Evolutionary conservation across 345 rosid species (phyloP).

Genomic region (Aurinia saxatilis): DNA sequence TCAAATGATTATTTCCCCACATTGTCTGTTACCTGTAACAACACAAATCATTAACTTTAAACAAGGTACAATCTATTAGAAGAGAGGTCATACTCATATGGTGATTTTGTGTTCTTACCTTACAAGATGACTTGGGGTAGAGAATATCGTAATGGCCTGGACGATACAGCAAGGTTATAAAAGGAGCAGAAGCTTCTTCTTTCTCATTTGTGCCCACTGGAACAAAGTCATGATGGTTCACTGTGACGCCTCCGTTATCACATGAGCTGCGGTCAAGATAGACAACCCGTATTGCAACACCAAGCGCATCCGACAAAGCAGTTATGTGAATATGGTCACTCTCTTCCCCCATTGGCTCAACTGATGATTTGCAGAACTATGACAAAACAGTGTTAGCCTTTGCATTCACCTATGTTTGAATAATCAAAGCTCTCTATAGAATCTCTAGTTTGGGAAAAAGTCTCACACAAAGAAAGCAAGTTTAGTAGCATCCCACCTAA

Average conservation of each 20-base stretch:
- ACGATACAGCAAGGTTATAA: constrained; percentile 84
- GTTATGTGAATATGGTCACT: constrained; percentile 98
- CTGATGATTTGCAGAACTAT: constrained; percentile 97
- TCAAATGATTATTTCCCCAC: constrained; percentile 17
- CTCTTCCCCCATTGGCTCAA: constrained; percentile 99
- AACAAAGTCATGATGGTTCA: constrained; percentile 88
- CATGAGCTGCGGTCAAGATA: constrained; percentile 96
- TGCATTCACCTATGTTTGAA: neutral
- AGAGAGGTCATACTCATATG: neutral
- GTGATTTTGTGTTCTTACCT: constrained; percentile 10
- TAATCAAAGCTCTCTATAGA: neutral
- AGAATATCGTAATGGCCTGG: constrained; percentile 99
- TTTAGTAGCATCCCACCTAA: neutral
- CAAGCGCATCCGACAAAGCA: constrained; percentile 87
- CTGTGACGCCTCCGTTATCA: constrained; percentile 61
- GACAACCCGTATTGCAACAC: constrained; percentile 85
- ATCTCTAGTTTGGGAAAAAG: neutral
- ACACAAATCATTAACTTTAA: neutral
- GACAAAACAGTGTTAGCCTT: constrained; percentile 16
- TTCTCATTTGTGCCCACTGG: constrained; percentile 41
- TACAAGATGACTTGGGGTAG: constrained; percentile 52
- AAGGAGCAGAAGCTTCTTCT: constrained; percentile 42
- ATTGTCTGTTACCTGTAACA: constrained; percentile 17
- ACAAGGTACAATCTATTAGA: neutral
- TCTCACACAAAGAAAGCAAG: neutral